Base-by-base conservation (phyloP, 352 stramenopile genomes). In the Blastocystis sp. region DNA sequence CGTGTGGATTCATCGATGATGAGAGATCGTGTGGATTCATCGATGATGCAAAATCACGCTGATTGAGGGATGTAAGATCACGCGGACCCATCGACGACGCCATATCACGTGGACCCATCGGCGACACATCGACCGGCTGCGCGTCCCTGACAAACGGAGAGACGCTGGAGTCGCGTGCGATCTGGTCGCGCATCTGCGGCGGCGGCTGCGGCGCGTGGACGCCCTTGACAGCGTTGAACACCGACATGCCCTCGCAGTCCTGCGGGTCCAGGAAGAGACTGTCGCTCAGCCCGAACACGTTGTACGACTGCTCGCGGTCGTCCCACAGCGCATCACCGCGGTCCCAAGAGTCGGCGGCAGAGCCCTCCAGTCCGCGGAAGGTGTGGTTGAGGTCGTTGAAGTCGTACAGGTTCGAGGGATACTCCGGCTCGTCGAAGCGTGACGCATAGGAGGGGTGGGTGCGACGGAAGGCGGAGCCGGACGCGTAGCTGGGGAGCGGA, bases 201-300 rank as follows among this genome's bases (percentile, higher is more conserved):
- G 14, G 51, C 29, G 48, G 69, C 24, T 38, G 16, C 0, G 69
- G 69, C 9, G 69, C 69, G 40, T 81, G 63, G 53, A 81, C 40
- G 34, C 69, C 69, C 8, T 29, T 24, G n/a, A 14, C 18, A 29
- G 69, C 32, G 53, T 81, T 81, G 40, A 81, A 81, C 4, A 24
- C 54, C 34, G 24, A 63, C 69, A 81, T 81, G 14, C 69, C 69
- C 29, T 81, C 69, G 36, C 44, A 54, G 53, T 81, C 69, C 21
- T 63, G 42, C 1, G 44, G 69, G 24, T 64, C 69, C 8, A 81
- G 46, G 16, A 63, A 81, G 4, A 61, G 18, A 51, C 53, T 81
- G 46, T 81, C 69, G 53, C 69, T 81, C 8, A 81, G 42, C 32
- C 69, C 69, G 40, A 81, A 81, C 1, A 81, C 51, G 53, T 40